Evolutionary conservation across 1,284 basidiomycete genomes (phyloP), one percentile per base, ranked within the genome.

Genomic region (Fomitopsis pinicola): DNA sequence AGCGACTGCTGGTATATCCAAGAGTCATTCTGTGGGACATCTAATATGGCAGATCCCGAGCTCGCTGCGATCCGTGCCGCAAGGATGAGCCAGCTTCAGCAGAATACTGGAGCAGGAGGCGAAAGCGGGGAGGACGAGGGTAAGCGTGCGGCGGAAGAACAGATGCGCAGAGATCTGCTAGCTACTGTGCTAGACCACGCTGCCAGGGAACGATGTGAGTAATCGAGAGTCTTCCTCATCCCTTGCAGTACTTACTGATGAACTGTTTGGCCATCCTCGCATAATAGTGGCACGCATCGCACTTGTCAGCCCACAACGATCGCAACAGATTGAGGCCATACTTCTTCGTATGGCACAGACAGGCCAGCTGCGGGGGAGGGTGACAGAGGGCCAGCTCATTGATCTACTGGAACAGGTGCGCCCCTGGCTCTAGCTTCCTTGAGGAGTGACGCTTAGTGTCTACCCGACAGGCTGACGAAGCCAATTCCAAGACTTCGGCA

Each of bases 201-300:
- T 61, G 97, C 97, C 40, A 82, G 96, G 63, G 97, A 98, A 80
- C 82, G 97, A 75, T 79, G 97, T 98, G 78, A 75, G 95, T 82
- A n/a, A 33, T 10, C 9, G 1, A 17, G 48, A 12, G 30, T 60
- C n/a, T 36, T 60, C 10, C 5, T 40, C 52, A 42, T 55, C 12
- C 42, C 19, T 46, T n/a, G 61, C 46, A 59, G 58, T 45, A 22
- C 52, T 60, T 45, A 22, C 52, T 60, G 42, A 48, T 46, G 33
- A 40, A 12, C 28, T 28, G 3, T 22, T 14, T 38, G 10, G 22
- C 8, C 30, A 8, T 14, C 9, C 7, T 42, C 15, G 10, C 14
- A 50, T 57, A 19, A 19, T 69, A 94, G 92, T 94, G 63, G 93
- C 95, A 3, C 87, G 97, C 53, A 98, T 99, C 72, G 86, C 91